phyloP scores from a whole-genome alignment of 176 grass and related monocot genomes.

The Phoenix dactylifera region DNA sequence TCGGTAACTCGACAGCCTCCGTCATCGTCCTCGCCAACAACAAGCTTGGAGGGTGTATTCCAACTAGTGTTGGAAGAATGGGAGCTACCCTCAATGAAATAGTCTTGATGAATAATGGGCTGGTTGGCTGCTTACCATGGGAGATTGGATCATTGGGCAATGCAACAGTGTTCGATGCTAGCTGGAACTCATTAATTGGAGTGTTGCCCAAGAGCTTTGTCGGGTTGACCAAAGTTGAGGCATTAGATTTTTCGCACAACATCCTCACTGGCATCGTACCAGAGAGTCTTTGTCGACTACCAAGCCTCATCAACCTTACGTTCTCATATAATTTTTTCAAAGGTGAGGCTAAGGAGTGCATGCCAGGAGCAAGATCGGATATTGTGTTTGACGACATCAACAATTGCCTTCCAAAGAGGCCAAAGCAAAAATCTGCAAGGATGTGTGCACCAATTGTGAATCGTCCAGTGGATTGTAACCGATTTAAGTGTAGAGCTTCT shows the following conservation, averaged over 20 bases:
- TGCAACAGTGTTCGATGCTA: slow-evolving; percentile 24
- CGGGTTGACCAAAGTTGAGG: slow-evolving; percentile 9
- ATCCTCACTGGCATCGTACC: slow-evolving; percentile 25
- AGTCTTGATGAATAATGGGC: slow-evolving; percentile 25
- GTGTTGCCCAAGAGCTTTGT: slow-evolving; percentile 27
- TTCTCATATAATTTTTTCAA: slow-evolving; percentile 42
- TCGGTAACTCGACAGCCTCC: slow-evolving; percentile 35
- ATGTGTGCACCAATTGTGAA: slow-evolving; percentile 26
- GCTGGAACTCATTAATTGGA: slow-evolving; percentile 25
- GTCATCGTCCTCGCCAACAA: slow-evolving; percentile 38
- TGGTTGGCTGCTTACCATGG: slow-evolving; percentile 22
- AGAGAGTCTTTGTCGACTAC: slow-evolving; percentile 17
- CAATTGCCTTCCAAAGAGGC: slow-evolving; percentile 25
- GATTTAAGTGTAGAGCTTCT: slow-evolving; percentile 13
- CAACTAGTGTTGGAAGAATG: slow-evolving; percentile 24
- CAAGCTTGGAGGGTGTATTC: slow-evolving; percentile 32
- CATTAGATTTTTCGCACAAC: slow-evolving; percentile 34
- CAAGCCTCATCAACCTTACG: slow-evolving; percentile 24
- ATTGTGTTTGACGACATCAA: slow-evolving; percentile 19
- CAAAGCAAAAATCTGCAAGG: slow-evolving; percentile 1
- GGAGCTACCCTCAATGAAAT: slow-evolving; percentile 19
- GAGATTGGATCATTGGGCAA: slow-evolving; percentile 25
- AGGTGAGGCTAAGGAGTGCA: slow-evolving; percentile 17
- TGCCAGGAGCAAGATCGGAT: background rate
- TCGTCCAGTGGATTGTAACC: slow-evolving; percentile 22